Evolutionary conservation across 805 yeast genomes (phyloP), one percentile per base, ranked within the genome.

Genomic region (Kregervanrija pseudodelftensis): DNA sequence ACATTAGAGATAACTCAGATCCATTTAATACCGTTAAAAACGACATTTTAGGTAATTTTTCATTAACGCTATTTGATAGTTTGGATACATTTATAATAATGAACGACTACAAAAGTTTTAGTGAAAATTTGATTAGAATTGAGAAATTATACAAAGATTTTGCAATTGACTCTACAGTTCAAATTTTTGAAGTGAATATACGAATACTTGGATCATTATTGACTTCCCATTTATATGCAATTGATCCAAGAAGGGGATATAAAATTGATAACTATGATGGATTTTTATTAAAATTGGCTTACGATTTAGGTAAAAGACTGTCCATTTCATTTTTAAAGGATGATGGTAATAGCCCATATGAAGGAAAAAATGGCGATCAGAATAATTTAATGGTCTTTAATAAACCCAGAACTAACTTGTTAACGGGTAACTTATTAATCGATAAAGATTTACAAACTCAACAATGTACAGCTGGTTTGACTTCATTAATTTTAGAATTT

Each of bases 401-500:
- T 0, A 69, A 74, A n/a, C 88, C 98, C 0, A 66, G 97, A 48
- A 76, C 87, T 8, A 87, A 90, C 58, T 60, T 90, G 17, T 65
- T 65, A 13, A 53, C 66, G 16, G 91, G 90, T 0, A 66, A 76
- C 1, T 43, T 63, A 33, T 42, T 65, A 0, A 50, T 80, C 0
- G 78, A 84, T 0, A 48, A 61, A 7, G 55, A 58, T 1, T 49
- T 77, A 5, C 72, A 76, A 41, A 51, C 67, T 11, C 95, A 86
- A 49, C 89, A 89, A 7, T 89, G 96, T 58, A 76, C 89, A 0
- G 84, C 96, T 0, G 97, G 96, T 2, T 91, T 90, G 13, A 83
- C 89, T 0, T 79, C 90, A 1, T 85, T 95, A 3, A 72, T 88
- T 48, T 67, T 90, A 34, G 98, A 90, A 63, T 77, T 91, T 59